Conservation (phyloP, 169 alveolate species). For the Plasmodium ovale region DNA sequence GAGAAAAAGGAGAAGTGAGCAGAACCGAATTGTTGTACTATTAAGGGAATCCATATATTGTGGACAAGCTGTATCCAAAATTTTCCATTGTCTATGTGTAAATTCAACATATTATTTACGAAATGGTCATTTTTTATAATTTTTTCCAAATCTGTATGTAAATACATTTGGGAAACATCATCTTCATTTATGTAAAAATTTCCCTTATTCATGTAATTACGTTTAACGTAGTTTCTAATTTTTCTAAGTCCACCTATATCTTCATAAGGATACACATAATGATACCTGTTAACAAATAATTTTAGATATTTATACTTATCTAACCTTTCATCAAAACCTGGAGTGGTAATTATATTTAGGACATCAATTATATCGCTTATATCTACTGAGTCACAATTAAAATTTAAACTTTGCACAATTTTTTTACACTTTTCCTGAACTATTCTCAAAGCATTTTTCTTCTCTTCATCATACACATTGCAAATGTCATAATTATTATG, state of each 20-base stretch:
- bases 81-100: slow-evolving; percentile 68
- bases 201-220: slow-evolving; percentile 5
- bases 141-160: slow-evolving; percentile 62
- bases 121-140: slow-evolving; percentile 59
- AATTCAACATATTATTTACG: slow-evolving; percentile 71
- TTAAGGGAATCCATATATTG: slow-evolving; percentile 72
- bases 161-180: slow-evolving; percentile 60
- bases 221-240: slow-evolving; percentile 45
- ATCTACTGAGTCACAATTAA: slow-evolving; percentile 46
- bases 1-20: slow-evolving; percentile 27
- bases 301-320: slow-evolving; percentile 62
- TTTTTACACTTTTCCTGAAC: slow-evolving; percentile 46
- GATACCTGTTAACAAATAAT: slow-evolving; percentile 59
- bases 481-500: background rate
- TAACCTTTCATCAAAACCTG: slow-evolving; percentile 67
- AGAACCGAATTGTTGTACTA: slow-evolving; percentile 25
- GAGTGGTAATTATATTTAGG: slow-evolving; percentile 53
- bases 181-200: slow-evolving; percentile 51
- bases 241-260: slow-evolving; percentile 30
- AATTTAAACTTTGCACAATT: slow-evolving; percentile 59
- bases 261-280: slow-evolving; percentile 70
- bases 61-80: slow-evolving; percentile 72
- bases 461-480: background rate
- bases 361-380: slow-evolving; percentile 41
- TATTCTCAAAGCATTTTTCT: slow-evolving; percentile 9